phyloP scores from a whole-genome alignment of 129 eudicot species.

The Glebionis coronaria region DNA sequence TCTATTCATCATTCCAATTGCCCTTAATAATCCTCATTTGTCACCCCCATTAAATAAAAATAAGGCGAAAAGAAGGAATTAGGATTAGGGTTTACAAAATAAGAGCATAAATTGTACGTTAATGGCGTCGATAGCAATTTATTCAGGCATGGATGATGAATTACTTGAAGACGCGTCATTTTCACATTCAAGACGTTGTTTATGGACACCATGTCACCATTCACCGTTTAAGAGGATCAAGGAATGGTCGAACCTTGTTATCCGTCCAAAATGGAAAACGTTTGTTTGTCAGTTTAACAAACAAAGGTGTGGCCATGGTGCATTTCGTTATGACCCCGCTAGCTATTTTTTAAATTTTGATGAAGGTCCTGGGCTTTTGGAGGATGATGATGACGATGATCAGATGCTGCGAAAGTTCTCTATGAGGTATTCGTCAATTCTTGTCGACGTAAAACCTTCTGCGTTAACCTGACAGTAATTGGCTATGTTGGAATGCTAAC shows the following conservation, averaged over 20 bases:
- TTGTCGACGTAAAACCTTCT: slow-evolving; percentile 4
- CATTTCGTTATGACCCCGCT: slow-evolving; percentile 45
- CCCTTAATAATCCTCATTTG: not conserved
- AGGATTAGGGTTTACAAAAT: slow-evolving; percentile 22
- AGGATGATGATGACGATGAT: slow-evolving; percentile 32
- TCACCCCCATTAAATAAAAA: not conserved
- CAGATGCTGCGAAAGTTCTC: slow-evolving; percentile 31
- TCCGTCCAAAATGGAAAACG: slow-evolving; percentile 59
- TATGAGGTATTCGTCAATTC: slow-evolving; percentile 33
- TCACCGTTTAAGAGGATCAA: slow-evolving; percentile 32
- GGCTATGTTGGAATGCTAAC: slow-evolving; percentile 3
- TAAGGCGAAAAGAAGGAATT: slow-evolving; percentile 3
- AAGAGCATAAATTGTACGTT: not conserved
- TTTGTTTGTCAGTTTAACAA: slow-evolving; percentile 51
- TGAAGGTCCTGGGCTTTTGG: slow-evolving; percentile 34
- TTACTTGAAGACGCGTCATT: slow-evolving; percentile 29
- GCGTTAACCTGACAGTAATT: slow-evolving; percentile 24
- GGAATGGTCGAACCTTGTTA: slow-evolving; percentile 69
- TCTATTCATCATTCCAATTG: not conserved
- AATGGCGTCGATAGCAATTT: slow-evolving; percentile 14
- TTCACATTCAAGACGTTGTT: slow-evolving; percentile 35
- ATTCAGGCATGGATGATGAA: slow-evolving; percentile 29
- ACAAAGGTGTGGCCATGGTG: slow-evolving; percentile 27
- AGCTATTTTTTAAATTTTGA: slow-evolving; percentile 51
- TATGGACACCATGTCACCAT: slow-evolving; percentile 38